Evolutionary conservation across 192 early-diverging fungal species (phyloP).

Genomic region (Gaertneriomyces semiglobifer): DNA sequence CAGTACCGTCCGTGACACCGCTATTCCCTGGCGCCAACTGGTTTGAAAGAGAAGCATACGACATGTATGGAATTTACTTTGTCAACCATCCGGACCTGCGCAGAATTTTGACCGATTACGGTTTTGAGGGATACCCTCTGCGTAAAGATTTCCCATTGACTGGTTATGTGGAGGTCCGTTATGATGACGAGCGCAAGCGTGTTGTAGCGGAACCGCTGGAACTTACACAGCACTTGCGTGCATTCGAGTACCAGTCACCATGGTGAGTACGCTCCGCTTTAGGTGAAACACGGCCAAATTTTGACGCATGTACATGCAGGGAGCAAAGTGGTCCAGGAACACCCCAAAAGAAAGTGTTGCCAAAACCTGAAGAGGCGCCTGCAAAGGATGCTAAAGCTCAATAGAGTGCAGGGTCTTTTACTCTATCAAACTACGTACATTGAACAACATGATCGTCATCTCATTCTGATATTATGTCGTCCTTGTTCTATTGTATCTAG

Average conservation of each 20-base stretch:
- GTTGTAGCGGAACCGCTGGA: constrained; percentile 95
- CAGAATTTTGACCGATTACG: constrained; percentile 96
- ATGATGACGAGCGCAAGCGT: constrained; percentile 98
- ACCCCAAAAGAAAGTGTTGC: constrained; percentile 27
- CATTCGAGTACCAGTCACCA: constrained; percentile 92
- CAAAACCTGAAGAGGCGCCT: not conserved
- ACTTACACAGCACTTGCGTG: constrained; percentile 90
- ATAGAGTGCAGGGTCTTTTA: not conserved
- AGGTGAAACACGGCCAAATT: too few relatives aligned
- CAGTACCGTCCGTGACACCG: constrained; percentile 82
- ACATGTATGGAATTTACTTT: constrained; percentile 99
- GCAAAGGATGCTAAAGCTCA: constrained; percentile 4
- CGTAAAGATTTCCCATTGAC: constrained; percentile 98
- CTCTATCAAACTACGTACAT: too few relatives aligned
- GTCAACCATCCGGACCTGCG: constrained; percentile 92
- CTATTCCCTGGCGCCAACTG: constrained; percentile 87
- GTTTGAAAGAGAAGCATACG: constrained; percentile 97
- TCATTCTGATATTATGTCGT: too few relatives aligned
- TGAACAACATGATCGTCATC: too few relatives aligned
- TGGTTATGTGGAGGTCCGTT: constrained; percentile 97
- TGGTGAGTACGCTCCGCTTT: constrained; percentile 60
- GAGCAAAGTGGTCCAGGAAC: constrained; percentile 43
- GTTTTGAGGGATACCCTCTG: constrained; percentile 87
- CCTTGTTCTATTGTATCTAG: too few relatives aligned
- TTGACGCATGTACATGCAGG: constrained; percentile 14